Conservation (phyloP, 148 eudicot genomes). For the Hydrangea macrophylla region DNA sequence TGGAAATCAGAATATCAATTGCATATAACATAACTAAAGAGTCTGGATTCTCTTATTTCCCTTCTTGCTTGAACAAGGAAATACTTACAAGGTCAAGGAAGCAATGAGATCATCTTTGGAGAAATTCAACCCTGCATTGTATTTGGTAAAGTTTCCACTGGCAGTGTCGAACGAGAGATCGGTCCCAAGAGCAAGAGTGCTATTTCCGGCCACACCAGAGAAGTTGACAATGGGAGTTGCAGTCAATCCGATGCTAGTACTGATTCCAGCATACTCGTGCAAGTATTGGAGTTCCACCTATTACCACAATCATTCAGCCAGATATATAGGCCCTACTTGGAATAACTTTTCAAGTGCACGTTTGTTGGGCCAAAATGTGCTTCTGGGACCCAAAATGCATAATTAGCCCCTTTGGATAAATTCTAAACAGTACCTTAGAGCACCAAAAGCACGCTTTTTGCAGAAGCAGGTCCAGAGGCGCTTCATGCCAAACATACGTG, state of each 20-base stretch:
- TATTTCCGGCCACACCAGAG: slow-evolving; percentile 83
- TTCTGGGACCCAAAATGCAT: no score
- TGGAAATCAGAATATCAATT: no score
- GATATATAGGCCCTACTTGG: background rate
- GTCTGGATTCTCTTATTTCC: background rate
- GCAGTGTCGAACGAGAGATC: slow-evolving; percentile 88
- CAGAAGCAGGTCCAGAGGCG: no score
- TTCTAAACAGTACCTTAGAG: no score
- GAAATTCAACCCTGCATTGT: slow-evolving; percentile 76
- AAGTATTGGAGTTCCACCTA: slow-evolving; percentile 92
- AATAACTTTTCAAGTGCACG: background rate
- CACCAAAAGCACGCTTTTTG: no score
- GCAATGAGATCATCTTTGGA: slow-evolving; percentile 72
- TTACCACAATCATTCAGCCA: slow-evolving; percentile 9
- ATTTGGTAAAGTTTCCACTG: slow-evolving; percentile 68
- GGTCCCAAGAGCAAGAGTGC: slow-evolving; percentile 60
- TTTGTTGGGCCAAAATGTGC: no score
- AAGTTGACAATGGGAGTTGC: slow-evolving; percentile 87
- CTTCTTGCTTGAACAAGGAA: background rate
- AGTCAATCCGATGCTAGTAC: slow-evolving; percentile 80
- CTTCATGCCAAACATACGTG: no score
- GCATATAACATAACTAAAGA: background rate
- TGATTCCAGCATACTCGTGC: slow-evolving; percentile 92
- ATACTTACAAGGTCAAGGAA: slow-evolving; percentile 76
- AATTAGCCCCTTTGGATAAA: no score